Conservation (phyloP, 305 asterid species). For the Plantago coronopus region DNA sequence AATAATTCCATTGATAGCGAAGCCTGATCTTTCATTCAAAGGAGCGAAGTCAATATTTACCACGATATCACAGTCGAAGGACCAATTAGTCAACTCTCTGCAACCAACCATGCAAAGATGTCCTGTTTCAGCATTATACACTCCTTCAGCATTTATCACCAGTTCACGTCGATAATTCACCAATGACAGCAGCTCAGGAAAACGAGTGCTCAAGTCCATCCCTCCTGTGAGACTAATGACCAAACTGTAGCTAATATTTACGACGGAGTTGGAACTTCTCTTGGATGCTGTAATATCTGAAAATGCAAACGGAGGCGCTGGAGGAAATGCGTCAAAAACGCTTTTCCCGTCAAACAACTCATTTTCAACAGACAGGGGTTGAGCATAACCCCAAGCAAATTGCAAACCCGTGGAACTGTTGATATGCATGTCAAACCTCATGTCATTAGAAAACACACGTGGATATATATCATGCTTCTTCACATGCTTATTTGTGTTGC, state of each 20-base stretch:
- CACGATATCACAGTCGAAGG: constrained; percentile 50
- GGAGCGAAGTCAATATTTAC: constrained; percentile 42
- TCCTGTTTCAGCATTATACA: constrained; percentile 45
- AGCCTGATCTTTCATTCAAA: constrained; percentile 19
- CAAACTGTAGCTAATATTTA: constrained; percentile 51
- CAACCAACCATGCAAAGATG: constrained; percentile 72
- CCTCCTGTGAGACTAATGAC: constrained; percentile 13
- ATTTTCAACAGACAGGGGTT: constrained; percentile 39
- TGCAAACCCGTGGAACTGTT: constrained; percentile 15
- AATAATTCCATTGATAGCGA: constrained; percentile 37
- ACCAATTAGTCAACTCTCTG: constrained; percentile 27
- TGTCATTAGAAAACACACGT: constrained; percentile 33
- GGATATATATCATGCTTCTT: constrained; percentile 34
- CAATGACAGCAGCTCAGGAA: constrained; percentile 8
- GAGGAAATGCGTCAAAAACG: neutral
- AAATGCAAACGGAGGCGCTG: neutral
- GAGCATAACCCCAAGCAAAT: constrained; percentile 40
- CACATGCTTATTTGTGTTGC: constrained; percentile 23
- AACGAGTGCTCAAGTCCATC: neutral
- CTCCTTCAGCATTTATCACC: constrained; percentile 60
- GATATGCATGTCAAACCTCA: constrained; percentile 44
- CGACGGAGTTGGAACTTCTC: constrained; percentile 8
- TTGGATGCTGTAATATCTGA: neutral
- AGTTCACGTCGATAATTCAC: neutral
- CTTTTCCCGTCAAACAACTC: constrained; percentile 12